Percentiles rank a stretch among this genome's conserved stretches.
Evolutionary conservation across 2,329 filamentous ascomycete species (phyloP).

Genomic region (Alternaria sp.): DNA sequence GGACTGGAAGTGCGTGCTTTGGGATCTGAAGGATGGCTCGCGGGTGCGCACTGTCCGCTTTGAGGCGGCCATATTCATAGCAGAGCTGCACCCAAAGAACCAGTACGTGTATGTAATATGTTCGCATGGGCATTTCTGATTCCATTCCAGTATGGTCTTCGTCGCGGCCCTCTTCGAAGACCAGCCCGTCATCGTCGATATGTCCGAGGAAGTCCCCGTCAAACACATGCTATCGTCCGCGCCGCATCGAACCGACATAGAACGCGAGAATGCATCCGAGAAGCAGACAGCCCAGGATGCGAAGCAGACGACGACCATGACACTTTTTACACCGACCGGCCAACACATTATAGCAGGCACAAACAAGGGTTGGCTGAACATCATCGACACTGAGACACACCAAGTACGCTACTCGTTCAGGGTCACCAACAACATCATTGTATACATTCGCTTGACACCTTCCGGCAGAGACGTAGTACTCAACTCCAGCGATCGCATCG

Average conservation of each 20-base stretch:
- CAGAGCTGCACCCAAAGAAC: conserved; percentile 90
- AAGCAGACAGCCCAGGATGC: conserved; percentile 92
- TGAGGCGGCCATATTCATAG: conserved; percentile 92
- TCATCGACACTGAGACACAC: conserved; percentile 83
- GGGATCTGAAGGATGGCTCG: conserved; percentile 81
- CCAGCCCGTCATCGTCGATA: conserved; percentile 85
- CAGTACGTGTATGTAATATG: conserved; percentile 65
- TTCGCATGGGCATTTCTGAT: conserved; percentile 14
- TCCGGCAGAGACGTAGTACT: conserved; percentile 89
- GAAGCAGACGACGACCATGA: conserved; percentile 92
- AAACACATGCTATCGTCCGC: conserved; percentile 83
- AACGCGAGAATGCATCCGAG: conserved; percentile 76
- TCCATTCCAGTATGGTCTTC: conserved; percentile 71
- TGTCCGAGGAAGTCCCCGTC: conserved; percentile 71
- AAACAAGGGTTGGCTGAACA: conserved; percentile 94
- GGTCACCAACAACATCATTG: conserved; percentile 85
- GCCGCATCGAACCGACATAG: conserved; percentile 75
- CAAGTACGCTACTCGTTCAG: conserved; percentile 90
- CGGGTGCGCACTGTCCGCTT: conserved; percentile 87
- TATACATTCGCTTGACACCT: conserved; percentile 81
- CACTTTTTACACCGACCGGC: conserved; percentile 84
- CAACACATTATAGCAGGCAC: conserved; percentile 92
- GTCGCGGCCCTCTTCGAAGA: conserved; percentile 94
- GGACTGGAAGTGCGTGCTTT: conserved; percentile 95
- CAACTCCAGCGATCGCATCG: conserved; percentile 93